Evolutionary conservation across 768 basidiomycete species (phyloP).

Genomic region (Termitomyces sp.): DNA sequence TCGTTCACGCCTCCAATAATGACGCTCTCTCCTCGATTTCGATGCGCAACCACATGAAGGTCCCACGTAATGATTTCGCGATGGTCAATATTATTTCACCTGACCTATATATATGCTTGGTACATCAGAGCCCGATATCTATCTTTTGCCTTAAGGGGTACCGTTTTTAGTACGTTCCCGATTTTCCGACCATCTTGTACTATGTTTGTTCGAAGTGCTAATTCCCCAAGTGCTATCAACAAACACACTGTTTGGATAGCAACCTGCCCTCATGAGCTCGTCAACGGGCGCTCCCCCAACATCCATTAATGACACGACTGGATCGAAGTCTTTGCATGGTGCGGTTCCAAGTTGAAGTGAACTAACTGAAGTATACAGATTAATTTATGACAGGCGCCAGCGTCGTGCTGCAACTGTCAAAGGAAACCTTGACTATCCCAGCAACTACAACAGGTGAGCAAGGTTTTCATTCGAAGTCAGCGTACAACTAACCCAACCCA

Average conservation of each 20-base stretch:
- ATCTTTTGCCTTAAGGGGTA: no score
- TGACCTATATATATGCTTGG: no score
- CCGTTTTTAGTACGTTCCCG: not conserved
- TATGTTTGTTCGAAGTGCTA: not conserved
- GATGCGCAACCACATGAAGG: no score
- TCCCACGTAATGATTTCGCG: no score
- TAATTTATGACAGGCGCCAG: not conserved
- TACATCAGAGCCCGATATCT: no score
- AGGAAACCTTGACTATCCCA: not conserved
- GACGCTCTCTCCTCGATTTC: no score
- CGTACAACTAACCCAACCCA: not conserved
- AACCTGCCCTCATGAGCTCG: not conserved
- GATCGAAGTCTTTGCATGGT: not conserved
- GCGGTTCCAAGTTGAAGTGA: not conserved
- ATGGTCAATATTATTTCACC: no score
- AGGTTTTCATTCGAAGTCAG: not conserved
- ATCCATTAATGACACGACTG: not conserved
- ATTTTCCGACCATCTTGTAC: not conserved
- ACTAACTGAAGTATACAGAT: not conserved
- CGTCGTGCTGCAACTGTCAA: not conserved
- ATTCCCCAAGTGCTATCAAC: not conserved
- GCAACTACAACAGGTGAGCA: not conserved
- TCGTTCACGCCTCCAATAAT: no score
- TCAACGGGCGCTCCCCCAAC: not conserved
- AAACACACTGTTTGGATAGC: not conserved